Percentiles rank a stretch among this genome's conserved stretches.
Evolutionary conservation across 2,329 filamentous ascomycete genomes (phyloP).

Genomic region (Penicillium aurantiogriseum): DNA sequence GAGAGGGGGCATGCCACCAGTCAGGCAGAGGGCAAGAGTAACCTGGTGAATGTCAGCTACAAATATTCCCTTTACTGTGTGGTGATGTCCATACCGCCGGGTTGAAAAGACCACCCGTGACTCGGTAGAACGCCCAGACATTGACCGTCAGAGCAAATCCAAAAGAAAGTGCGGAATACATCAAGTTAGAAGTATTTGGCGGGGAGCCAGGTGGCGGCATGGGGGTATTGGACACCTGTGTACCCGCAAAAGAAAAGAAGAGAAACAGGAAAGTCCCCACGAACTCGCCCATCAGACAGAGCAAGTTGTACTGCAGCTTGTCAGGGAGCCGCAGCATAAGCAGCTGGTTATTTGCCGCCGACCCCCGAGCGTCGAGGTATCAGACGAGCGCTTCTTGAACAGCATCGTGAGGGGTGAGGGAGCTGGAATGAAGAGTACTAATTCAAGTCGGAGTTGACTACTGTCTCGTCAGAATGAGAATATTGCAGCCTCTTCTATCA

Average conservation of each 20-base stretch:
- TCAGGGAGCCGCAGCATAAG: constrained; percentile 39
- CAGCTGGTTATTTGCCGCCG: constrained; percentile 21
- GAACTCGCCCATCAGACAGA: constrained; percentile 52
- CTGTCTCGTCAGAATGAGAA: not conserved
- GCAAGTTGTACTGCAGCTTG: constrained; percentile 43
- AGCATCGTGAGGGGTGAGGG: constrained; percentile 1
- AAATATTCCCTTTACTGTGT: not conserved
- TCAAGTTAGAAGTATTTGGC: constrained; percentile 37
- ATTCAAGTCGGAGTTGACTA: not conserved
- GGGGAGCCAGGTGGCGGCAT: constrained; percentile 31
- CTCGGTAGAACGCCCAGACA: constrained; percentile 55
- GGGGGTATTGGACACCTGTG: constrained; percentile 47
- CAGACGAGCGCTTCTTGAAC: constrained; percentile 14
- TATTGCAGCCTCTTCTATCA: not conserved
- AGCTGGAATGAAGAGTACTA: not conserved
- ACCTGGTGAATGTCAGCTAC: constrained; percentile 34
- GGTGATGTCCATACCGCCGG: constrained; percentile 40
- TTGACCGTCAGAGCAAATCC: constrained; percentile 52
- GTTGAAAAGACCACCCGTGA: constrained; percentile 54
- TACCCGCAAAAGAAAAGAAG: constrained; percentile 49
- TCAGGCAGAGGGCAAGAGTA: constrained; percentile 60
- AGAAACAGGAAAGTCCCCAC: constrained; percentile 54
- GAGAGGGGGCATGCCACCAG: constrained; percentile 55
- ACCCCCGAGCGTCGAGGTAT: constrained; percentile 12
- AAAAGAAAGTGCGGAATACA: constrained; percentile 47